Evolutionary conservation across 495 filamentous ascomycete species (phyloP).

Genomic region (Aspergillus bertholletiae): DNA sequence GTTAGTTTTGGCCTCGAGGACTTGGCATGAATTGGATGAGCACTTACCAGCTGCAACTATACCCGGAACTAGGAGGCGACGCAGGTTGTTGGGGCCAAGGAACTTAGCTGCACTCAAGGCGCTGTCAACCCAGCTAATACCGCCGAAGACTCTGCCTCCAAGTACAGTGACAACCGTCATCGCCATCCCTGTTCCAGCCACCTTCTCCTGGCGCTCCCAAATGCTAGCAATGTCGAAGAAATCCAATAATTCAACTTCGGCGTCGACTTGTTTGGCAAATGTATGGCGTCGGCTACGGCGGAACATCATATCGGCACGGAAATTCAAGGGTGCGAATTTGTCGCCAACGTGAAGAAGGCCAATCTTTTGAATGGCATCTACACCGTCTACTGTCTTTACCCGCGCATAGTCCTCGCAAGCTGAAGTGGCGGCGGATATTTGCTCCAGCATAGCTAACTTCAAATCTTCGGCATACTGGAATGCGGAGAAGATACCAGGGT

Average conservation of each 20-base stretch:
- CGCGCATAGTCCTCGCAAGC: slow-evolving; percentile 83
- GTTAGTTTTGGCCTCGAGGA: slow-evolving; percentile 33
- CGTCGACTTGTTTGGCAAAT: slow-evolving; percentile 77
- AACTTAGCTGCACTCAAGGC: slow-evolving; percentile 73
- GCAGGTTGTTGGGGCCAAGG: slow-evolving; percentile 78
- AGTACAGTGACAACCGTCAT: slow-evolving; percentile 87
- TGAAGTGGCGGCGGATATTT: slow-evolving; percentile 73
- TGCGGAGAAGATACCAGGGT: slow-evolving; percentile 78
- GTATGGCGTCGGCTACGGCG: slow-evolving; percentile 67
- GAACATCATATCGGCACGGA: slow-evolving; percentile 93
- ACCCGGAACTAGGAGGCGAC: slow-evolving; percentile 77
- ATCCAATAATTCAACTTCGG: slow-evolving; percentile 84
- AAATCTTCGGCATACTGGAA: slow-evolving; percentile 94
- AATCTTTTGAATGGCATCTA: slow-evolving; percentile 80
- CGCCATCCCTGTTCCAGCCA: slow-evolving; percentile 88
- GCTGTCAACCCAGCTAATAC: slow-evolving; percentile 86
- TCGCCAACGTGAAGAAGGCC: slow-evolving; percentile 86
- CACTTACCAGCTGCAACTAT: slow-evolving; percentile 72
- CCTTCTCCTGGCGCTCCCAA: slow-evolving; percentile 89
- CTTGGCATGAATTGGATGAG: background rate
- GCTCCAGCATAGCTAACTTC: slow-evolving; percentile 84
- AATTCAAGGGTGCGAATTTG: slow-evolving; percentile 77
- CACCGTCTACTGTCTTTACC: slow-evolving; percentile 72
- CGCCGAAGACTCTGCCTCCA: slow-evolving; percentile 74
- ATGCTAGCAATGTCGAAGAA: slow-evolving; percentile 84